Base-by-base conservation (phyloP, 371 early-diverging fungal species). In the Lichtheimia hyalospora region DNA sequence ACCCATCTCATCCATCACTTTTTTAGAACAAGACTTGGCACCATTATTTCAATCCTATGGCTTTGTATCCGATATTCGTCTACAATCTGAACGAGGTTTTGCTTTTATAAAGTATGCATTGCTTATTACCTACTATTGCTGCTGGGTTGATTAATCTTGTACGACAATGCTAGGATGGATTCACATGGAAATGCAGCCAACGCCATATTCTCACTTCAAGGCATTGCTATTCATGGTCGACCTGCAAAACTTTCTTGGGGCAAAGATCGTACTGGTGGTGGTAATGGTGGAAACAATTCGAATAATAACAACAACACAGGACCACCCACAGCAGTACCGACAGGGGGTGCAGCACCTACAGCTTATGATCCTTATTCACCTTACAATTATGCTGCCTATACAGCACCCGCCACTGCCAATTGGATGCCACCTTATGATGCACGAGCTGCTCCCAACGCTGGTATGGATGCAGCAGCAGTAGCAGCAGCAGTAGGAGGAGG, bases 181-280 rank as follows among this genome's bases (percentile, higher is more conserved):
- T 82, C 93, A 7, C 96, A 96, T 67, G 94, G 93, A 53, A 88
- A 88, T 73, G 96, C 96, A 12, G 86, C 95, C 8, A 81, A 83
- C 53, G 92, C 96, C 21, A 96, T 96, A 60, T 83, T 84, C 58
- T 78, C 87, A 49, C 77, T 95, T 34, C 85, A 92, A 68, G 93
- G 92, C 6, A 67, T 81, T 40, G 61, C 58, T 20, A 77, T 96
- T 56, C 86, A 88, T 46, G 92, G 91, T n/a, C 82, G 92, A 49
- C 82, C 87, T 28, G 74, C 86, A 25, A 85, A 83, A 81, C 75
- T 91, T 61, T 90, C 91, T 18, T 95, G 95, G 95, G 95, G 94
- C 57, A 92, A 92, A 72, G 94, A 93, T 57, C 82, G 92, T 28
- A 76, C 75, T 48, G 69, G 73, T 13, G 44, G 25, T 5, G 28